Evolutionary conservation across 176 grass and related monocot genomes (phyloP), one percentile per base, ranked within the genome.

Genomic region (Carex kokanica): DNA sequence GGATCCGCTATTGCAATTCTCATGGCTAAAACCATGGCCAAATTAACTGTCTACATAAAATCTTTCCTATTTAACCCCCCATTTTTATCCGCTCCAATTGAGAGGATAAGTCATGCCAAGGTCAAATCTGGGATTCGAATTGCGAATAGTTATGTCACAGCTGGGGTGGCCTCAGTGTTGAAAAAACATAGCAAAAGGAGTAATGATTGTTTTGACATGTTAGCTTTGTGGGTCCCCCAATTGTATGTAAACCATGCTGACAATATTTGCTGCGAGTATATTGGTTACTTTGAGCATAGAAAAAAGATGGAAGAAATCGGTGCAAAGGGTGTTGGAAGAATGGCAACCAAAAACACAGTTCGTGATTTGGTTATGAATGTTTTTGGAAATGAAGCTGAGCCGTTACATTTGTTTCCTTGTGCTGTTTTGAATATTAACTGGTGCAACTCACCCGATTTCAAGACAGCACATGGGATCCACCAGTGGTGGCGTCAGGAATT

Each of bases 161-260:
- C 84, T 10, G 91, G 88, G 1, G 70, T 90, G 38, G 89, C 87
- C 5, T 38, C 87, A 24, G 43, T 86, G 29, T 74, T 91, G 40
- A 54, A 81, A 29, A 81, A 72, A 73, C 65, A 78, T 64, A 58
- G 82, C 41, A 18, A 8, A 64, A 41, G 31, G 23, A 59, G 3
- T 2, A 27, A 78, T 23, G 83, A 88, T 2, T 67, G 83, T 64
- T 97, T 97, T 57, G 78, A 80, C 16, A 83, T 75, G 81, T 59
- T 91, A 80, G 88, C 84, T 59, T 60, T 60, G 5, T 97, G 94
- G 94, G 74, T 90, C 63, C 94, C 89, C 3, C 40, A 86, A 51
- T 68, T 97, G 84, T 93, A 88, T 64, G 91, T 97, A n/a, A 93
- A 97, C 77, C 80, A 90, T 36, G 78, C 78, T 10, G 94, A 97